Evolutionary conservation across 768 basidiomycete species (phyloP).

Genomic region (Grammothele lineata): DNA sequence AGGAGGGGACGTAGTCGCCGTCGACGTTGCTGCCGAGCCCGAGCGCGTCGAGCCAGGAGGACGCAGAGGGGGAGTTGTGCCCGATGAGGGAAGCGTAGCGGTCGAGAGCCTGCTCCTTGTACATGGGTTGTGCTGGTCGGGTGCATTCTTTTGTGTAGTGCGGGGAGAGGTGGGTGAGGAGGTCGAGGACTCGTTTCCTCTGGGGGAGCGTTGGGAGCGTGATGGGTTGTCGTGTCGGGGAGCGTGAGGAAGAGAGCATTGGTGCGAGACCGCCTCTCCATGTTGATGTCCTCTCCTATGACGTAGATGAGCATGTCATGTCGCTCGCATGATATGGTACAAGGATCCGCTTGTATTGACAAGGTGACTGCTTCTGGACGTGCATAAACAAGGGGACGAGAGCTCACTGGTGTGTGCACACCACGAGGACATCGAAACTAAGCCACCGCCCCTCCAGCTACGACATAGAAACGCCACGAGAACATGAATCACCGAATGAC

Average conservation of each 20-base stretch:
- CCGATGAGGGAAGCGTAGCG: slow-evolving; percentile 85
- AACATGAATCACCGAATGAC: slow-evolving; percentile 18
- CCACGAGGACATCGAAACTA: too few relatives aligned
- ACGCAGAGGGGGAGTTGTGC: slow-evolving; percentile 53
- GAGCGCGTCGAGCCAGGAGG: slow-evolving; percentile 58
- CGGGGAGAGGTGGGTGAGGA: slow-evolving; percentile 82
- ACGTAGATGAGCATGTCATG: too few relatives aligned
- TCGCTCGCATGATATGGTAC: background rate
- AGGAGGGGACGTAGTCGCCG: slow-evolving; percentile 32
- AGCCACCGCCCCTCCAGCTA: too few relatives aligned
- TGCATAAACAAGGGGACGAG: too few relatives aligned
- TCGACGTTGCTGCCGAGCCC: slow-evolving; percentile 47
- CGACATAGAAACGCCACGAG: too few relatives aligned
- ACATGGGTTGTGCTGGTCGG: slow-evolving; percentile 76
- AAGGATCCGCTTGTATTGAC: too few relatives aligned
- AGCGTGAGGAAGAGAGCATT: slow-evolving; percentile 39
- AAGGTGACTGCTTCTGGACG: background rate
- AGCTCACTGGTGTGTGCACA: too few relatives aligned
- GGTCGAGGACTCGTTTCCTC: slow-evolving; percentile 78
- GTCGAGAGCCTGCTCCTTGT: slow-evolving; percentile 78
- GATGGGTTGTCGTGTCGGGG: slow-evolving; percentile 51
- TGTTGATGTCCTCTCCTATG: slow-evolving; percentile 28
- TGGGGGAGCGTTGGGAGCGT: slow-evolving; percentile 79
- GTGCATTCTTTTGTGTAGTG: slow-evolving; percentile 95
- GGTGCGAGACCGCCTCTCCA: slow-evolving; percentile 57